Evolutionary conservation across 164 flowering plant species (phyloP).

Genomic region (Nymphaea thermarum): DNA sequence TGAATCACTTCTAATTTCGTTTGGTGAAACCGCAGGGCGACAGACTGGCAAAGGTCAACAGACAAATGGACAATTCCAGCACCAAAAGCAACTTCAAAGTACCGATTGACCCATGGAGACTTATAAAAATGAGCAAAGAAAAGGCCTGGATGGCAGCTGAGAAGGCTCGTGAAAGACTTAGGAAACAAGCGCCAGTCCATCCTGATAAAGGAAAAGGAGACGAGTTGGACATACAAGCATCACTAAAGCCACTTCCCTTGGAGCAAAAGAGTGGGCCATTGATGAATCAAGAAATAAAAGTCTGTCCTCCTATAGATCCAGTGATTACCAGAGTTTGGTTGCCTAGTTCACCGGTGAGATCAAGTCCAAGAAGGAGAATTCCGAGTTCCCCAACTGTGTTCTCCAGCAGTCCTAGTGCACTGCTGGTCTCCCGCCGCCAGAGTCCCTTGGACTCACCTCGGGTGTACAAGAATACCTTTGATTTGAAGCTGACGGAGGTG

Average conservation of each 20-base stretch:
- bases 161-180: slow-evolving; percentile 63
- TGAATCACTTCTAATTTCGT: not conserved
- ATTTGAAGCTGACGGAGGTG: slow-evolving; percentile 77
- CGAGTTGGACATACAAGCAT: slow-evolving; percentile 13
- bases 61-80: slow-evolving; percentile 8
- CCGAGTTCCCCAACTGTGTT: slow-evolving; percentile 45
- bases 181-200: slow-evolving; percentile 23
- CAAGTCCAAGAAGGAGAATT: slow-evolving; percentile 78
- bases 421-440: slow-evolving; percentile 38
- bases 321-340: slow-evolving; percentile 25
- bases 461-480: slow-evolving; percentile 51
- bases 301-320: slow-evolving; percentile 20
- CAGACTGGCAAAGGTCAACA: not conserved
- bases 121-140: slow-evolving; percentile 71
- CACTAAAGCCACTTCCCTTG: slow-evolving; percentile 63
- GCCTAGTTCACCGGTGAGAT: slow-evolving; percentile 33
- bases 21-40: not conserved
- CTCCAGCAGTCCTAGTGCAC: slow-evolving; percentile 9
- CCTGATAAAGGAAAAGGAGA: not conserved
- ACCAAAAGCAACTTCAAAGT: slow-evolving; percentile 49
- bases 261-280: slow-evolving; percentile 68
- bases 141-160: slow-evolving; percentile 75
- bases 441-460: slow-evolving; percentile 11
- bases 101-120: slow-evolving; percentile 84
- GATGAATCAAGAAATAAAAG: slow-evolving; percentile 20